Evolutionary conservation across 495 filamentous ascomycete species (phyloP).

Genomic region (Xanthoparmelia taractica): DNA sequence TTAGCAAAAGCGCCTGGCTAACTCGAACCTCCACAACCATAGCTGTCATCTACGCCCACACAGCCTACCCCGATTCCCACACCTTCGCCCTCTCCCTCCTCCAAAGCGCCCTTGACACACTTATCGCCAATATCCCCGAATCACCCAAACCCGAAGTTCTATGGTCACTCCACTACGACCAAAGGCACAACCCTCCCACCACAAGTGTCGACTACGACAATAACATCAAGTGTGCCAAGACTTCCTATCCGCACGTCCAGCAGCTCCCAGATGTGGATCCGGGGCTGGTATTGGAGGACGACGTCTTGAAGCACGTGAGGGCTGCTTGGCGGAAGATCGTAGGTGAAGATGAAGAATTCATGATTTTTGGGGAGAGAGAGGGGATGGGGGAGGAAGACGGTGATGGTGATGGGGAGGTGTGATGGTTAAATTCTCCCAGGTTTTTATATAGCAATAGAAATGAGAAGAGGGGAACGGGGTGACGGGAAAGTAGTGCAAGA

Average conservation of each 20-base stretch:
- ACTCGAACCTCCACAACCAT: conserved; percentile 8
- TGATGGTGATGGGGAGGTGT: neutral
- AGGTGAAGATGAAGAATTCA: conserved; percentile 52
- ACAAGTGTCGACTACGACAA: conserved; percentile 21
- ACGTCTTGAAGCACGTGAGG: conserved; percentile 50
- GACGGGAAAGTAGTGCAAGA: no score
- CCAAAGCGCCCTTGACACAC: conserved; percentile 45
- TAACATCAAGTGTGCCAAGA: conserved; percentile 29
- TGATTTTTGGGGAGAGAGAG: conserved; percentile 54
- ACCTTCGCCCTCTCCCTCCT: conserved; percentile 38
- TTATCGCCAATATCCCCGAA: conserved; percentile 40
- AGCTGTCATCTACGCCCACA: conserved; percentile 69
- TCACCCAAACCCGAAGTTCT: conserved; percentile 36
- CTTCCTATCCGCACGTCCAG: conserved; percentile 28
- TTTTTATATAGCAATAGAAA: no score
- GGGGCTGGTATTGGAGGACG: conserved; percentile 64
- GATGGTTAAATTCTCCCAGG: neutral
- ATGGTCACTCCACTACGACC: conserved; percentile 58
- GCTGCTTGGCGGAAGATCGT: conserved; percentile 56
- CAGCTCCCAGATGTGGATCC: conserved; percentile 47
- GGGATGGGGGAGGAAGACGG: conserved; percentile 40
- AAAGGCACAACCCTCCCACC: conserved; percentile 30
- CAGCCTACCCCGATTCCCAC: conserved; percentile 29
- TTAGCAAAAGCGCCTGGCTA: conserved; percentile 18
- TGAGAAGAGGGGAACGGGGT: no score